Conservation (phyloP, 2,329 filamentous ascomycete species). For the Venturia nashicola region DNA sequence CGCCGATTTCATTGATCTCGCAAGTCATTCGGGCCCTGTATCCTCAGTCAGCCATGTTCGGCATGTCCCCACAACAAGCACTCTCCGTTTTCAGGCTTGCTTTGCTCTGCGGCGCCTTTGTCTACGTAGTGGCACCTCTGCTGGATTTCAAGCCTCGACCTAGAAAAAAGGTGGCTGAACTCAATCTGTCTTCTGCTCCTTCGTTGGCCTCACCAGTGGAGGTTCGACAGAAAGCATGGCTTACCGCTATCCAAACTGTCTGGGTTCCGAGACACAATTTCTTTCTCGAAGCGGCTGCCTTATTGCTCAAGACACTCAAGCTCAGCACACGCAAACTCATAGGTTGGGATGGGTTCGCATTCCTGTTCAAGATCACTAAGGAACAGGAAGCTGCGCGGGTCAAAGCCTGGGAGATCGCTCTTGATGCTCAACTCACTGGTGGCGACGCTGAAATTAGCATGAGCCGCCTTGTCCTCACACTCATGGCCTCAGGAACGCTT, state of each 20-base stretch:
- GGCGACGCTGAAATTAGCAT: constrained; percentile 84
- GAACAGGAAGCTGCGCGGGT: constrained; percentile 78
- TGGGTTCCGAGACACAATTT: constrained; percentile 85
- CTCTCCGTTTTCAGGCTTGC: constrained; percentile 38
- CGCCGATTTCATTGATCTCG: constrained; percentile 25
- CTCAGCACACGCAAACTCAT: constrained; percentile 68
- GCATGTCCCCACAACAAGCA: constrained; percentile 11
- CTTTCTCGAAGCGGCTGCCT: constrained; percentile 69
- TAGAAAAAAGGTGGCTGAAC: constrained; percentile 33
- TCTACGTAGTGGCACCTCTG: constrained; percentile 45
- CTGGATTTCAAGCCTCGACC: constrained; percentile 43
- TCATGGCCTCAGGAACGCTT: constrained; percentile 78
- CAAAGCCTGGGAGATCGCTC: constrained; percentile 85
- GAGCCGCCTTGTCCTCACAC: constrained; percentile 70
- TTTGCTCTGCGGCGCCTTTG: constrained; percentile 38
- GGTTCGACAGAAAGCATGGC: constrained; percentile 79
- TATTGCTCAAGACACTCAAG: constrained; percentile 69
- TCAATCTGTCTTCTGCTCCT: constrained; percentile 41
- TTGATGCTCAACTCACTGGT: constrained; percentile 85
- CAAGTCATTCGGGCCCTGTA: constrained; percentile 14
- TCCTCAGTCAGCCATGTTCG: constrained; percentile 10
- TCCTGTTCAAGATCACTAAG: constrained; percentile 65
- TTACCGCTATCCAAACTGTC: constrained; percentile 83
- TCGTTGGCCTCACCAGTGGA: constrained; percentile 73
- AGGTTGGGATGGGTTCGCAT: constrained; percentile 64